Conservation (phyloP, 768 basidiomycete genomes). For the Mycena polygramma region DNA sequence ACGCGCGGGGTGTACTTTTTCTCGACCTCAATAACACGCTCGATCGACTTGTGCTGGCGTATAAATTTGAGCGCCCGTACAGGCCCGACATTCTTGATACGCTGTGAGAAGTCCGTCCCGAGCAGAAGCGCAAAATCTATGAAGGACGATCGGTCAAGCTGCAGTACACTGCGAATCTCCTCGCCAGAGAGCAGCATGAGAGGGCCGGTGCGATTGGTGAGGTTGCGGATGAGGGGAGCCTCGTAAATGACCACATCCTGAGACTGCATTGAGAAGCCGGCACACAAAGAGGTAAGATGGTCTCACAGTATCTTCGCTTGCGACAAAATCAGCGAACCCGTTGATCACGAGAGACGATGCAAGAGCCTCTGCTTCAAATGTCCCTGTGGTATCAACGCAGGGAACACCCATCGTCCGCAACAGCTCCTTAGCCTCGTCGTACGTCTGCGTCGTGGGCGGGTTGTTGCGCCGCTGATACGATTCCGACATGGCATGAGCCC, state of each 20-base stretch:
- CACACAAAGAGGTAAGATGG: constrained; percentile 19
- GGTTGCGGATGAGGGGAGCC: constrained; percentile 84
- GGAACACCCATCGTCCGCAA: constrained; percentile 87
- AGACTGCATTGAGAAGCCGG: constrained; percentile 7
- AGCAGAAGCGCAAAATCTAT: constrained; percentile 90
- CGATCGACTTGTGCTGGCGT: constrained; percentile 77
- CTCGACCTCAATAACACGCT: constrained; percentile 69
- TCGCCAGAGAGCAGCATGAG: constrained; percentile 75
- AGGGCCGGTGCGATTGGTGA: constrained; percentile 71
- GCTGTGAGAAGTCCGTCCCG: constrained; percentile 91
- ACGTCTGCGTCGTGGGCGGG: constrained; percentile 74
- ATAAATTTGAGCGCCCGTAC: constrained; percentile 83
- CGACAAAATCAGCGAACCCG: constrained; percentile 89
- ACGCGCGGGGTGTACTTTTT: constrained; percentile 65
- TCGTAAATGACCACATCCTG: constrained; percentile 89
- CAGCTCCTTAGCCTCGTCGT: constrained; percentile 77
- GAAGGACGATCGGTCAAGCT: constrained; percentile 69
- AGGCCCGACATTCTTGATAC: constrained; percentile 88
- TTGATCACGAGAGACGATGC: constrained; percentile 81
- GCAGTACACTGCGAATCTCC: constrained; percentile 69
- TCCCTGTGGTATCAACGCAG: constrained; percentile 74
- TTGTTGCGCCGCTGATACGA: constrained; percentile 76
- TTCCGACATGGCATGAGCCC: constrained; percentile 60
- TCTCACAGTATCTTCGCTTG: constrained; percentile 88
- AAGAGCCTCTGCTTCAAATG: constrained; percentile 89